Base-by-base conservation (phyloP, 2,329 filamentous ascomycete species). In the Emergomyces pasteurianus region DNA sequence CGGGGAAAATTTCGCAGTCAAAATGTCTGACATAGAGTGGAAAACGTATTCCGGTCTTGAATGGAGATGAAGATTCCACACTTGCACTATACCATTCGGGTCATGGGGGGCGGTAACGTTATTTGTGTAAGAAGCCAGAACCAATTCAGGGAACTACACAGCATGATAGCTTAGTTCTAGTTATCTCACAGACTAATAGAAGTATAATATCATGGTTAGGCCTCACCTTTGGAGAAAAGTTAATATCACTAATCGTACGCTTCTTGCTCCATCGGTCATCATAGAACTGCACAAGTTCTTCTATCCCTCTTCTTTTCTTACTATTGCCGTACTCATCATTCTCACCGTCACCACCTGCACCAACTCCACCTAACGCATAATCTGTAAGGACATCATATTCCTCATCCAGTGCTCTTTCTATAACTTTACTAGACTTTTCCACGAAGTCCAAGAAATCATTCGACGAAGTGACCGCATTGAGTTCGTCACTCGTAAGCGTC, bases 251-350 rank as follows among this genome's bases (percentile, higher is more conserved):
- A 71, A 99, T 88, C 88, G 96, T 96, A 65, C 92, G 87, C 78
- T 96, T 96, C 79, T 95, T 95, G 70, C 90, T 95, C 89, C 92
- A 96, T 72, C 91, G 84, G 63, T 95, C 89, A 70, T 96, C 92
- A 75, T 89, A 96, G 74, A 97, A 96, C 69, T 96, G 92, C 42
- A 88, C 86, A 56, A 96, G 81, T 74, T 99, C 92, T 72, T 89
- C 92, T 53, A 80, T 74, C 10, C 74, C 71, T 63, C 75, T 72
- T 54, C 74, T 71, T 61, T 77, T 77, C 68, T 73, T 77, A 31
- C 75, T 75, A 26, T 62, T 63, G 31, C 64, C 67, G 61, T 75
- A 75, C 38, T 83, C 81, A 28, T 83, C 91, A 61, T 95, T 90
- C 56, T 95, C 91, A 38, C 18, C n/a, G 54, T 95, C 90, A 47